A percentile compares a stretch with the other conserved stretches of the same genome.
Evolutionary conservation across 768 basidiomycete genomes (phyloP).

Genomic region (Sutorius australiensis): DNA sequence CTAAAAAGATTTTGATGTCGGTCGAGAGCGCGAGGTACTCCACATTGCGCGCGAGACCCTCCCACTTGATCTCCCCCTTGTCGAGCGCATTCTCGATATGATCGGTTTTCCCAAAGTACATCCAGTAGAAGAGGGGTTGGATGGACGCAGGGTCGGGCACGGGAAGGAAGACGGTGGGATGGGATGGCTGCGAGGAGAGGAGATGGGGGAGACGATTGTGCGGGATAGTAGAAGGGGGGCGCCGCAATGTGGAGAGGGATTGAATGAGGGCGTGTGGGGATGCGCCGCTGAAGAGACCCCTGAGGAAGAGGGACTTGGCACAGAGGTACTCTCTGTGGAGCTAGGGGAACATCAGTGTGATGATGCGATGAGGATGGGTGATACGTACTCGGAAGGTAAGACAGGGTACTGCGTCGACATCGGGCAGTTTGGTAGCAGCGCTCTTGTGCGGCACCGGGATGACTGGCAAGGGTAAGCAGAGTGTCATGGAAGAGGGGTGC

Average conservation of each 20-base stretch:
- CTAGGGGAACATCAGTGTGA: conserved; percentile 35
- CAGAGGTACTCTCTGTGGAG: conserved; percentile 79
- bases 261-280: conserved; percentile 56
- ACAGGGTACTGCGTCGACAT: conserved; percentile 34
- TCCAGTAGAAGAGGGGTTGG: conserved; percentile 71
- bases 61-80: conserved; percentile 73
- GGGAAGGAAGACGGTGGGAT: conserved; percentile 69
- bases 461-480: neutral
- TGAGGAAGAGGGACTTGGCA: conserved; percentile 72
- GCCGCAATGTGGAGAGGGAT: conserved; percentile 26
- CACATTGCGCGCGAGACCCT: conserved; percentile 83
- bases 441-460: neutral
- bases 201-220: conserved; percentile 57
- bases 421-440: no score
- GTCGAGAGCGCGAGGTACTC: conserved; percentile 79
- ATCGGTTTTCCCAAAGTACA: conserved; percentile 72
- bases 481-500: neutral
- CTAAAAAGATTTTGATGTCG: conserved; percentile 74
- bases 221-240: conserved; percentile 35
- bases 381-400: conserved; percentile 58
- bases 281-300: conserved; percentile 66
- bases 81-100: conserved; percentile 67
- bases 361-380: neutral
- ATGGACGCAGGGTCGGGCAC: conserved; percentile 73
- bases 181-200: conserved; percentile 56